A percentile compares a stretch with the other conserved stretches of the same genome.
These are phyloP conservation scores for Lepiota subincarnata DNA, from an alignment of 768 basidiomycete genomes.

Conservation along the genomic window DNA sequence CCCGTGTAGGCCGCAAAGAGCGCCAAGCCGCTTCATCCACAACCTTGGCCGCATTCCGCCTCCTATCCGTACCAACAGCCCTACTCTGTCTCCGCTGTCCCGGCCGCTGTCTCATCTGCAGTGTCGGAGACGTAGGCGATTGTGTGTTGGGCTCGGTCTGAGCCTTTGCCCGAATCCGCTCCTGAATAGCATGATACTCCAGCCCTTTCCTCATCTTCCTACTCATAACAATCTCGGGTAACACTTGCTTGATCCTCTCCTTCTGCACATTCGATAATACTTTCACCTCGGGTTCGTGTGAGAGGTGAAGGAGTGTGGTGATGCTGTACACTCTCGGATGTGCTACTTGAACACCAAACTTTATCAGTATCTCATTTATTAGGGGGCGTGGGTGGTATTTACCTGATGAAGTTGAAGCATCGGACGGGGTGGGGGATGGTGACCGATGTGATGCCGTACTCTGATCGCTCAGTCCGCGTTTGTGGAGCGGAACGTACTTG, in stretches of 20 bases:
- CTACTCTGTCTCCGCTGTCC: not conserved
- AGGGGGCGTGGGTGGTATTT: not conserved
- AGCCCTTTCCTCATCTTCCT: slow-evolving; percentile 27
- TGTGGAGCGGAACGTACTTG: slow-evolving; percentile 10
- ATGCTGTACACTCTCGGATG: slow-evolving; percentile 6
- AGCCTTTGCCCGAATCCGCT: slow-evolving; percentile 5
- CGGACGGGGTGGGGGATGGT: slow-evolving; percentile 3
- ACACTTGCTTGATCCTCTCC: slow-evolving; percentile 7
- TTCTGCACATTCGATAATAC: not conserved
- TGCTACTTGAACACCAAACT: not conserved
- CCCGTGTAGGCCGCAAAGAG: not conserved
- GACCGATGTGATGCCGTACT: not conserved
- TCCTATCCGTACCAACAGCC: not conserved
- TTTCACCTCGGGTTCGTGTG: slow-evolving; percentile 7
- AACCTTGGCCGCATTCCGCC: not conserved
- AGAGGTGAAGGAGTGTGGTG: slow-evolving; percentile 2
- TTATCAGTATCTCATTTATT: not conserved
- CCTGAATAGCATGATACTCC: slow-evolving; percentile 18
- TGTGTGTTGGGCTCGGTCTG: not conserved
- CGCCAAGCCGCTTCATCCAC: slow-evolving; percentile 6
- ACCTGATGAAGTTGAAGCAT: slow-evolving; percentile 3
- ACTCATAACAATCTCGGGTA: slow-evolving; percentile 28
- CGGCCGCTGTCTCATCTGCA: slow-evolving; percentile 1
- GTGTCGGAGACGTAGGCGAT: not conserved
- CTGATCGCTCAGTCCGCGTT: not conserved